Percentiles rank a stretch among this genome's conserved stretches.
Conservation (phyloP, 805 yeast species). For the Jamesozyma spencerorum region DNA sequence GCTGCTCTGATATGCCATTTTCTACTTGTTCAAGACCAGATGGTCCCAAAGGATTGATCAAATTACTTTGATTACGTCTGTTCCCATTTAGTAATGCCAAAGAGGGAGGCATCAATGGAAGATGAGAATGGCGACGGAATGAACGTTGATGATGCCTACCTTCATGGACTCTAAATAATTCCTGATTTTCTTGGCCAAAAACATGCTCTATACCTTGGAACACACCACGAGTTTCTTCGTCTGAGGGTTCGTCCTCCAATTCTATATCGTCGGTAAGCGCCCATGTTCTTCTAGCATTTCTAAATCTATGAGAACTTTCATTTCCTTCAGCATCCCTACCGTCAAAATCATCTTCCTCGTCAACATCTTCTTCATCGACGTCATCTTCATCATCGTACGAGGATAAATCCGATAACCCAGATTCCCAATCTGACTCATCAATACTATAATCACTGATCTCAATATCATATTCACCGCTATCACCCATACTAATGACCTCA, state of each 20-base stretch:
- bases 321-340: constrained; percentile 4
- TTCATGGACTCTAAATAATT: constrained; percentile 23
- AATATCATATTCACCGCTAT: constrained; percentile 26
- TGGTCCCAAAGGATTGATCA: constrained; percentile 28
- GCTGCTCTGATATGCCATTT: constrained; percentile 23
- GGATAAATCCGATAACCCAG: constrained; percentile 28
- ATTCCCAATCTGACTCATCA: constrained; percentile 31
- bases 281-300: constrained; percentile 25
- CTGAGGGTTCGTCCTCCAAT: constrained; percentile 23
- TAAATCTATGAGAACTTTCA: constrained; percentile 9
- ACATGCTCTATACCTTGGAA: constrained; percentile 30
- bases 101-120: constrained; percentile 22
- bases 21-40: constrained; percentile 29
- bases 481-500: constrained; percentile 21
- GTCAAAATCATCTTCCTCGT: constrained; percentile 6
- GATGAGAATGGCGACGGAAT: constrained; percentile 13
- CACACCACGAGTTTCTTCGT: constrained; percentile 25
- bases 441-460: constrained; percentile 30
- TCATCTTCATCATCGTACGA: constrained; percentile 27
- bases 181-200: constrained; percentile 21
- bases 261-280: constrained; percentile 23
- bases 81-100: constrained; percentile 22
- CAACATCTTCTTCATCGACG: constrained; percentile 15
- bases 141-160: constrained; percentile 15
- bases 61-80: constrained; percentile 23